Conservation (phyloP, 805 yeast genomes). For the Jamesozyma rosinii region DNA sequence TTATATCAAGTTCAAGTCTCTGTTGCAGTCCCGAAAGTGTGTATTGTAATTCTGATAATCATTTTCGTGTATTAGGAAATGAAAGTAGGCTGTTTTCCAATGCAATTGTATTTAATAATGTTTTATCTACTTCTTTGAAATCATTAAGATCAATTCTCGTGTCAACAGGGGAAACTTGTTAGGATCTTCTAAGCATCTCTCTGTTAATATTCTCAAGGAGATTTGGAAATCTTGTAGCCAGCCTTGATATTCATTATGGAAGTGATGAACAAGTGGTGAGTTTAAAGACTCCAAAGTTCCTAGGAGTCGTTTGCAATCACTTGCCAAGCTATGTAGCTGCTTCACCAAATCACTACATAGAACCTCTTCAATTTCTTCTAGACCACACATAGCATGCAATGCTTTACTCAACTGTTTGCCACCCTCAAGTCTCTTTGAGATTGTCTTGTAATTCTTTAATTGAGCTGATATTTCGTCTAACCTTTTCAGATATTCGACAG, state of each 20-base stretch:
- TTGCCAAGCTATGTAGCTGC: slow-evolving; percentile 10
- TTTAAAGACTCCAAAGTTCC: slow-evolving; percentile 10
- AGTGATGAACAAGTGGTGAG: slow-evolving; percentile 23
- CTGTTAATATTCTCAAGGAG: slow-evolving; percentile 23
- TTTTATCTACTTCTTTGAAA: not conserved
- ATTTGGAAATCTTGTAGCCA: slow-evolving; percentile 24
- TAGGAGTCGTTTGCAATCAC: slow-evolving; percentile 8
- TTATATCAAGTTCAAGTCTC: too few relatives aligned
- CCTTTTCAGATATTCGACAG: slow-evolving; percentile 21
- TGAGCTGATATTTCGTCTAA: slow-evolving; percentile 18
- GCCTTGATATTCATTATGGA: slow-evolving; percentile 26
- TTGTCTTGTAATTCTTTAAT: slow-evolving; percentile 12
- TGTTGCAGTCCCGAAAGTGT: too few relatives aligned
- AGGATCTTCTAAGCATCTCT: slow-evolving; percentile 17
- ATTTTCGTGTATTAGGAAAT: too few relatives aligned
- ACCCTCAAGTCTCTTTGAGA: slow-evolving; percentile 12
- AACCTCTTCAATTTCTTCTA: slow-evolving; percentile 15
- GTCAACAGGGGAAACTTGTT: slow-evolving; percentile 8
- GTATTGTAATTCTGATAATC: too few relatives aligned
- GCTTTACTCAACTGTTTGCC: slow-evolving; percentile 19
- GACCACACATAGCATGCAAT: slow-evolving; percentile 23
- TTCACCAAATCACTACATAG: slow-evolving; percentile 12
- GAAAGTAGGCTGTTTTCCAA: too few relatives aligned
- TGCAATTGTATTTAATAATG: too few relatives aligned
- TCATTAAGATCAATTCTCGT: slow-evolving; percentile 7